Evolutionary conservation across 148 eudicot species (phyloP), one percentile per base, ranked within the genome.

Genomic region (Fagopyrum esculentum): DNA sequence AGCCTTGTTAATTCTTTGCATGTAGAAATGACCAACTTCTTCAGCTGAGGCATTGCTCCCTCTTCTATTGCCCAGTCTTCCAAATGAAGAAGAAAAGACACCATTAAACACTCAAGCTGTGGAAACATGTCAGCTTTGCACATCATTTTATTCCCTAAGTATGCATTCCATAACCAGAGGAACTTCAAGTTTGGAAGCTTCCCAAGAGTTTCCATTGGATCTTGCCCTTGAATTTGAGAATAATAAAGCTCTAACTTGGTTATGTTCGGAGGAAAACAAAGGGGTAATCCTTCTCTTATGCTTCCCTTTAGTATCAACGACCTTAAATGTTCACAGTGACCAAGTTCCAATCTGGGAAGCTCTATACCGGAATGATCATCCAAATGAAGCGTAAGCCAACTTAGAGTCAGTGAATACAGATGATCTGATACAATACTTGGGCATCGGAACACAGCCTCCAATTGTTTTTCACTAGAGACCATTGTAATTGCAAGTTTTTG

Each of bases 91-190:
- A 61, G 35, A 61, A 26, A 61, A 29, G 68, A 61, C 15, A 61
- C 12, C 68, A 61, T 61, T 0, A 61, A 40, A 61, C 10, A 61
- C 68, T 61, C 68, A 9, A 61, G 68, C 16, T 61, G 43, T 61
- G 68, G 68, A 61, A 61, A 61, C 13, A 3, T 8, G 43, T 40
- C 68, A 3, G 11, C 9, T 61, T 26, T 61, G 68, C 68, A 61
- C 9, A 29, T 61, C 68, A 61, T 61, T 4, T 61, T 12, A 26
- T n/a, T 26, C 68, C 68, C 68, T 6, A 61, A 29, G 19, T 61
- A 61, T 7, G 68, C 68, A 61, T 61, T 61, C 68, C 68, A 61
- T 43, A 61, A 7, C 68, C 68, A 61, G 12, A 61, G 43, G 4
- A 61, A 26, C 68, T 61, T 61, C 43, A 61, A 3, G 11, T 29